A percentile compares a stretch with the other conserved stretches of the same genome.
phyloP scores from a whole-genome alignment of 2,329 filamentous ascomycete genomes.

The Diaporthe sp. region DNA sequence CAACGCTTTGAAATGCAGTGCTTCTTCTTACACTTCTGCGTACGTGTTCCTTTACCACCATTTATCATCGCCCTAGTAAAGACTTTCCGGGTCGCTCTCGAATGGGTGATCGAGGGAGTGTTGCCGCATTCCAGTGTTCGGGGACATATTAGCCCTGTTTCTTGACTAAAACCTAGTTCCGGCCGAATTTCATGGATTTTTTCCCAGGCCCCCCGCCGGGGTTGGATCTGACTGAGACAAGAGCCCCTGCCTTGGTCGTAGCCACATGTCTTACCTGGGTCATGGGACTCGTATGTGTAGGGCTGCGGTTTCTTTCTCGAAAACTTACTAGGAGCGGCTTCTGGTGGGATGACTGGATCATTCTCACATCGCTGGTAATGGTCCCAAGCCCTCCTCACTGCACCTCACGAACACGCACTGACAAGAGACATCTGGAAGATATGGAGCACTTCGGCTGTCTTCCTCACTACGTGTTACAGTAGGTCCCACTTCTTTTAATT shows the following conservation, averaged over 20 bases:
- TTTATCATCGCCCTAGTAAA: background rate
- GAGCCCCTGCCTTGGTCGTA: background rate
- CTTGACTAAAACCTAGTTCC: too few relatives aligned
- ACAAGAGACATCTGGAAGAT: background rate
- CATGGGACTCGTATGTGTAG: background rate
- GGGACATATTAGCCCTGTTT: background rate
- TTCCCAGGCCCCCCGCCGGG: background rate
- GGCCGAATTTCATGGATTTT: background rate
- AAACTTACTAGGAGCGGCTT: background rate
- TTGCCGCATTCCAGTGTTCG: background rate
- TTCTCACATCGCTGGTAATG: background rate
- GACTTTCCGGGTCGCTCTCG: background rate
- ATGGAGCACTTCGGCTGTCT: background rate
- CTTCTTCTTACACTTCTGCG: too few relatives aligned
- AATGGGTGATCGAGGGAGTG: background rate
- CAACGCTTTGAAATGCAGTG: too few relatives aligned
- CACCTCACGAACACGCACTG: background rate
- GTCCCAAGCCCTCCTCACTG: background rate
- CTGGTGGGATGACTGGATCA: slow-evolving; percentile 13
- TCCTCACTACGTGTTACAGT: background rate
- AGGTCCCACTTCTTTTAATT: background rate
- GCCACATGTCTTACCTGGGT: background rate
- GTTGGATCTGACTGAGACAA: background rate
- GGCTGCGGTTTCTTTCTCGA: background rate
- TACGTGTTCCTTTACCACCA: background rate